Conservation (phyloP, 225 moss, liverwort and hornwort genomes). For the Bryum argenteum region DNA sequence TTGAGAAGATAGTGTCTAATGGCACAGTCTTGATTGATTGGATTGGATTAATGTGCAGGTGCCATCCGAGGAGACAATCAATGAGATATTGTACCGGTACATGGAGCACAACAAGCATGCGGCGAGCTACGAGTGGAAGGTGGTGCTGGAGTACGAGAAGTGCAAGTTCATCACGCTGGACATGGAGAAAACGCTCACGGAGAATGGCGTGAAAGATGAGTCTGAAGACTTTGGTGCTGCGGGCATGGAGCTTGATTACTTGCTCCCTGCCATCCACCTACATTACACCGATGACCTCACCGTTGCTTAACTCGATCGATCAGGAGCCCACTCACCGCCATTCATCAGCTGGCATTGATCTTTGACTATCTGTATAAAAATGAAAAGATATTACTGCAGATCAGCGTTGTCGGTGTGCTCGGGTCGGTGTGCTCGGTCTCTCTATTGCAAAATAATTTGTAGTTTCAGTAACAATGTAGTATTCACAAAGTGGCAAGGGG, state of each 20-base stretch:
- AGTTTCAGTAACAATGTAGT: too few species aligned
- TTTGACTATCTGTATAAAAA: too few species aligned
- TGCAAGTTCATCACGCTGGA: slow-evolving; percentile 61
- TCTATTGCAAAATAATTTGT: too few species aligned
- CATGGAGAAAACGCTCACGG: slow-evolving; percentile 63
- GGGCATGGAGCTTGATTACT: slow-evolving; percentile 67
- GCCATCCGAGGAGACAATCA: slow-evolving; percentile 77
- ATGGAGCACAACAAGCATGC: slow-evolving; percentile 77
- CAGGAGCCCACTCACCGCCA: too few species aligned
- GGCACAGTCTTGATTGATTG: too few species aligned
- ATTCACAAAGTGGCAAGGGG: too few species aligned
- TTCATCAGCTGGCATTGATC: neutral
- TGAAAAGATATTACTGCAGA: too few species aligned
- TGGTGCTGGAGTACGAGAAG: slow-evolving; percentile 47
- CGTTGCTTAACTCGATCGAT: slow-evolving; percentile 27
- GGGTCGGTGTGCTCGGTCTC: too few species aligned
- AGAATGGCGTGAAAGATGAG: slow-evolving; percentile 81
- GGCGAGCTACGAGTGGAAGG: slow-evolving; percentile 86
- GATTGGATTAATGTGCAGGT: slow-evolving; percentile 42
- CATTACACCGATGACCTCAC: slow-evolving; percentile 89
- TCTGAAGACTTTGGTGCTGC: slow-evolving; percentile 56
- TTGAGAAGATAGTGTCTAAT: too few species aligned
- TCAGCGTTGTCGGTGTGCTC: too few species aligned
- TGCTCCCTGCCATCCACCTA: slow-evolving; percentile 77
- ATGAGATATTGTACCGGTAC: slow-evolving; percentile 74